phyloP scores from a whole-genome alignment of 192 early-diverging fungal species.

The Rhizoclosmatium globosum region DNA sequence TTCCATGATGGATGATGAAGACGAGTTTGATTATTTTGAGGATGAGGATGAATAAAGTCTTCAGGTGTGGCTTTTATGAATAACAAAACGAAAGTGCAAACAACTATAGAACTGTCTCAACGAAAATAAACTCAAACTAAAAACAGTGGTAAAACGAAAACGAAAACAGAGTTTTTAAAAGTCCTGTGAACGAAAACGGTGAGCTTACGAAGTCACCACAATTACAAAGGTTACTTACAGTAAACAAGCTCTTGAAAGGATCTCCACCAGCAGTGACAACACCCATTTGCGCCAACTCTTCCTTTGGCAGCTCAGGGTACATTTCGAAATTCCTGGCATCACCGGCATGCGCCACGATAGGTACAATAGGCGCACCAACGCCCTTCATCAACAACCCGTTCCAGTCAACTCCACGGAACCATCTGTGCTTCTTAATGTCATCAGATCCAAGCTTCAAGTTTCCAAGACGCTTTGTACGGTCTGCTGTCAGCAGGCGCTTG shows the following conservation, averaged over 20 bases:
- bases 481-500: conserved; percentile 88
- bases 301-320: conserved; percentile 86
- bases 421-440: conserved; percentile 93
- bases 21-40: conserved; percentile 35
- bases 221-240: background rate
- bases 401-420: conserved; percentile 96
- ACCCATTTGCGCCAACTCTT: conserved; percentile 54
- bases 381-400: conserved; percentile 77
- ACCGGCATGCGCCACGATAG: conserved; percentile 85
- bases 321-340: conserved; percentile 98
- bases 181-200: conserved; percentile 9
- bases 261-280: conserved; percentile 59
- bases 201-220: background rate
- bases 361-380: conserved; percentile 89
- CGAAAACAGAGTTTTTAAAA: conserved; percentile 7
- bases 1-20: conserved; percentile 13
- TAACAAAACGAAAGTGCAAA: no score
- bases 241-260: conserved; percentile 83
- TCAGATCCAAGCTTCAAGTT: conserved; percentile 91
- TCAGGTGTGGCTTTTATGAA: no score
- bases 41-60: conserved; percentile 13
- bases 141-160: no score
- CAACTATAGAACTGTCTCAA: no score
- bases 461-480: conserved; percentile 91
- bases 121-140: no score